phyloP scores from a whole-genome alignment of 1,139 yeast genomes.

The Yamadazyma friedrichii region DNA sequence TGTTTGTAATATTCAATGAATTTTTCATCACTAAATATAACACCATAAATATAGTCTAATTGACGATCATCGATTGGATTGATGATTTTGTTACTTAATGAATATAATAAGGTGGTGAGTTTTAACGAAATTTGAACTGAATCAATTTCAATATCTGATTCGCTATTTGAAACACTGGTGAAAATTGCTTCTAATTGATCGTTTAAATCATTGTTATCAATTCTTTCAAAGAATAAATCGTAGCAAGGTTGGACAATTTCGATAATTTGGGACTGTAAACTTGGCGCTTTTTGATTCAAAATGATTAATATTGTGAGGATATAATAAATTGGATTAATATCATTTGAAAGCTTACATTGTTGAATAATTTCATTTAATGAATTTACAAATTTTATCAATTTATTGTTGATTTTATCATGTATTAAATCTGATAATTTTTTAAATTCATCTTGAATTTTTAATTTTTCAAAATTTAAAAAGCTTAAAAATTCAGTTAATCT shows the following conservation, averaged over 20 bases:
- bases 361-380: neutral
- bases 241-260: neutral
- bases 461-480: no score
- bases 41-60: slow-evolving; percentile 19
- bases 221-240: neutral
- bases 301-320: slow-evolving; percentile 2
- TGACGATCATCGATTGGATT: slow-evolving; percentile 9
- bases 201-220: slow-evolving; percentile 1
- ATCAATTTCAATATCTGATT: slow-evolving; percentile 15
- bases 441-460: slow-evolving; percentile 8
- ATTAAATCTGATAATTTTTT: neutral
- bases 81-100: slow-evolving; percentile 20
- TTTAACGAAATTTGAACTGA: slow-evolving; percentile 24
- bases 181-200: slow-evolving; percentile 17
- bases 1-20: slow-evolving; percentile 19
- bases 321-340: neutral
- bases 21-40: slow-evolving; percentile 20
- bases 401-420: neutral
- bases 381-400: slow-evolving; percentile 1
- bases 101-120: slow-evolving; percentile 22
- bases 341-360: neutral
- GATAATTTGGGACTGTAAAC: neutral
- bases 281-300: slow-evolving; percentile 1
- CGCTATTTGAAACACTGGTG: slow-evolving; percentile 5
- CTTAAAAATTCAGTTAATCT: neutral